Conservation (phyloP, 73 alveolate species). For the Breviolum minutum region DNA sequence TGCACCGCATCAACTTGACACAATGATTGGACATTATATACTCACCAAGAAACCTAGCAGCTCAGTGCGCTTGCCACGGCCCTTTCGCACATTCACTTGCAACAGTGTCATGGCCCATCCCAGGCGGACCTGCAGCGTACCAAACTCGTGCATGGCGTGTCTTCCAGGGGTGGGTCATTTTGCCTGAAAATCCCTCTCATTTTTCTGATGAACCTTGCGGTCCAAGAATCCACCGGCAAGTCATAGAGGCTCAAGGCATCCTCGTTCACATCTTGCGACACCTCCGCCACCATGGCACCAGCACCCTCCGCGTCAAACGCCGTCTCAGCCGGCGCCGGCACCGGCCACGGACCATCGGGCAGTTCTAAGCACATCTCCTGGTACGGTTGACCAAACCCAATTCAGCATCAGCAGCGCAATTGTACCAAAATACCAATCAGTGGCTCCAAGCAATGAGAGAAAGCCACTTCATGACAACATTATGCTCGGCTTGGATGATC, state of each 20-base stretch:
- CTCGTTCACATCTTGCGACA: constrained; percentile 11
- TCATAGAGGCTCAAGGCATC: constrained; percentile 45
- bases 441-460: neutral
- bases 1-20: too few species aligned
- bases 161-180: neutral
- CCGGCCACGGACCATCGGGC: constrained; percentile 1
- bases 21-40: neutral
- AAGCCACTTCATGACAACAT: too few species aligned
- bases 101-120: constrained; percentile 43
- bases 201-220: neutral
- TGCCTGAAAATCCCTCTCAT: neutral
- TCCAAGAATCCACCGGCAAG: neutral
- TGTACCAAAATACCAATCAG: neutral
- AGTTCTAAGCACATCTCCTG: neutral
- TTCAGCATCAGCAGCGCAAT: neutral
- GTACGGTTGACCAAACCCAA: too few species aligned
- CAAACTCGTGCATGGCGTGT: neutral
- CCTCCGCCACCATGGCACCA: neutral
- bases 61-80: constrained; percentile 32
- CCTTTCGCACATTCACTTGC: constrained; percentile 45
- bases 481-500: too few species aligned
- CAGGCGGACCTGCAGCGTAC: neutral
- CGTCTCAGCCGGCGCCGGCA: neutral
- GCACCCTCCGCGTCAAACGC: neutral
- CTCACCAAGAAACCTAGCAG: neutral